These are phyloP conservation scores for Cardamine resedifolia DNA, from an alignment of 345 rosid genomes.

Conservation along the genomic window DNA sequence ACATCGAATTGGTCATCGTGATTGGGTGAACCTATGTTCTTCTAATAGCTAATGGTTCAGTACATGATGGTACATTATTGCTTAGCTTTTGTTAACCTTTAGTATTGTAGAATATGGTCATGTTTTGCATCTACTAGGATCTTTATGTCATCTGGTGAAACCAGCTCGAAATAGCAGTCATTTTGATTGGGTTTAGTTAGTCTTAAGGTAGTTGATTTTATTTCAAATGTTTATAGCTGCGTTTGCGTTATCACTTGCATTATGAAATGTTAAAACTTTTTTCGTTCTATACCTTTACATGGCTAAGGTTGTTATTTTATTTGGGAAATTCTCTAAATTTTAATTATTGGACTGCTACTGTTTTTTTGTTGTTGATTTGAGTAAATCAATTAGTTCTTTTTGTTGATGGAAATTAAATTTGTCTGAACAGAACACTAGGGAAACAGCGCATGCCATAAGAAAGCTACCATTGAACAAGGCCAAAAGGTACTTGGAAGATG, in stretches of 20 bases:
- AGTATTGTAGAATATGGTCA: neutral
- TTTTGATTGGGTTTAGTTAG: no score
- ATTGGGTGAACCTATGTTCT: constrained; percentile 62
- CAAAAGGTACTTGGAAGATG: constrained; percentile 96
- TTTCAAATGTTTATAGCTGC: neutral
- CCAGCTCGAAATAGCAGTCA: no score
- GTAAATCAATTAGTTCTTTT: no score
- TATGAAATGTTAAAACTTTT: no score
- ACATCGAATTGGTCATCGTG: constrained; percentile 51
- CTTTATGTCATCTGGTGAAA: neutral
- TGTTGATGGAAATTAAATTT: no score
- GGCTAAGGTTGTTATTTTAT: no score
- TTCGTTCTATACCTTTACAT: no score
- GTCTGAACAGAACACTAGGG: constrained; percentile 72
- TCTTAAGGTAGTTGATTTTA: neutral
- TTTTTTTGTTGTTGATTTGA: no score
- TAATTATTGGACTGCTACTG: no score
- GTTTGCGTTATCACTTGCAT: no score
- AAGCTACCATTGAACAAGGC: constrained; percentile 85
- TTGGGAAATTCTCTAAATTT: no score
- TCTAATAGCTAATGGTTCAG: constrained; percentile 52
- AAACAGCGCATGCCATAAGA: constrained; percentile 79
- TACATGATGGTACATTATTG: constrained; percentile 48
- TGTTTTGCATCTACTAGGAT: no score
- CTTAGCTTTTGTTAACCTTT: neutral